Evolutionary conservation across 148 eudicot genomes (phyloP), one percentile per base, ranked within the genome.

Genomic region (Agrostemma githago): DNA sequence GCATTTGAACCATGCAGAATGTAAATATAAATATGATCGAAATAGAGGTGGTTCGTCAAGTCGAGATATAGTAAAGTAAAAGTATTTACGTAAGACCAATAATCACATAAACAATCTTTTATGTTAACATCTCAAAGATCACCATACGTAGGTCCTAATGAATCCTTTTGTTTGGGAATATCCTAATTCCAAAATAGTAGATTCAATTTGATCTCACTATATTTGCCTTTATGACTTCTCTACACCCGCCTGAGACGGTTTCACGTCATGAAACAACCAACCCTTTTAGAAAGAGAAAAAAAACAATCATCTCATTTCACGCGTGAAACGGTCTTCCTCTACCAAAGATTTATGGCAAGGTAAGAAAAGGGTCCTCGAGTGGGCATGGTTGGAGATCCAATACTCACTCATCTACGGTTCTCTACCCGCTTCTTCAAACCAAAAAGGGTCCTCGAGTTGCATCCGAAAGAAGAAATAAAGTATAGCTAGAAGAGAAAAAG

Each of bases 61-160:
- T 26, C 34, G 34, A 26, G 34, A 26, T 26, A 26, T 26, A 26
- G 34, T 26, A 26, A 26, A 64, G 43, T 64, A n/a, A 14, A 15
- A 15, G 15, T 4, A 38, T 38, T 43, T 39, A 64, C 42, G 4
- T 9, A 20, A 4, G 8, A 11, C 14, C 42, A 34, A 10, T 15
- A 34, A 64, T 12, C 7, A 14, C 4, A 21, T 14, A 14, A 38
- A 4, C n/a, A 65, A 65, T 39, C 48, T 40, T 65, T 40, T 20
- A 66, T 12, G 69, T 66, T 15, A 64, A 66, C 51, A 16, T 66
- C 69, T 1, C 51, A 66, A 16, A 66, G 17, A 40, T 66, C 51
- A 40, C 16, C 40, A 7, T 58, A 51, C 16, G 56, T 51, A 4
- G 56, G 16, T 51, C 56, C 56, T 51, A 51, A 11, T 51, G 56